Conservation (phyloP, 2,329 filamentous ascomycete genomes). For the Zymoseptoria crescenta region DNA sequence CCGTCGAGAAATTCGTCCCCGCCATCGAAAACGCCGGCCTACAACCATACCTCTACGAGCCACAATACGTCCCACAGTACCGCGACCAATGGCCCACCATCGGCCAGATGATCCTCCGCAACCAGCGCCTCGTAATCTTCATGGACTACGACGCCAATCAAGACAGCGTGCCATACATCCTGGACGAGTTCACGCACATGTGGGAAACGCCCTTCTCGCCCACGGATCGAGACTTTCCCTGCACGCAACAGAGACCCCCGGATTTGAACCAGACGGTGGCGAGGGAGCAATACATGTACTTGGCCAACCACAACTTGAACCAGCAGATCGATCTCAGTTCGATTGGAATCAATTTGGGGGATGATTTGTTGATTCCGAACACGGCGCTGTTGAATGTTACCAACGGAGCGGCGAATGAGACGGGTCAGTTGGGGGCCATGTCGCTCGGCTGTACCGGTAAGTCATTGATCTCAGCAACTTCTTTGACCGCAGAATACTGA, state of each 20-base stretch:
- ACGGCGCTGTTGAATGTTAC: slow-evolving; percentile 62
- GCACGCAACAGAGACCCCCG: slow-evolving; percentile 68
- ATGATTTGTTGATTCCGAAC: slow-evolving; percentile 62
- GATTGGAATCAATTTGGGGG: slow-evolving; percentile 37
- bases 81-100: slow-evolving; percentile 77
- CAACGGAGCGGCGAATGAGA: slow-evolving; percentile 55
- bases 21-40: slow-evolving; percentile 67
- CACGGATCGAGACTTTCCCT: slow-evolving; percentile 62
- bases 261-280: slow-evolving; percentile 48
- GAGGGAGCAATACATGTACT: slow-evolving; percentile 57
- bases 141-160: slow-evolving; percentile 82
- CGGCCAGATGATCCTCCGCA: slow-evolving; percentile 60
- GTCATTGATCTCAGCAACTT: slow-evolving; percentile 11
- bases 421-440: slow-evolving; percentile 58
- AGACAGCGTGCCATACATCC: slow-evolving; percentile 67
- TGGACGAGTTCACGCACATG: slow-evolving; percentile 80
- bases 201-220: slow-evolving; percentile 89
- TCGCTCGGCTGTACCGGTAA: slow-evolving; percentile 54
- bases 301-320: slow-evolving; percentile 90
- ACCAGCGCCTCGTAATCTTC: slow-evolving; percentile 67
- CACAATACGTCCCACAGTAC: slow-evolving; percentile 61
- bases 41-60: slow-evolving; percentile 63
- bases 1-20: slow-evolving; percentile 54
- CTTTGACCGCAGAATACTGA: neutral
- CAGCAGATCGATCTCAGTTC: slow-evolving; percentile 56